Base-by-base conservation (phyloP, 140 eudicot genomes). In the Flaveria floridana region DNA sequence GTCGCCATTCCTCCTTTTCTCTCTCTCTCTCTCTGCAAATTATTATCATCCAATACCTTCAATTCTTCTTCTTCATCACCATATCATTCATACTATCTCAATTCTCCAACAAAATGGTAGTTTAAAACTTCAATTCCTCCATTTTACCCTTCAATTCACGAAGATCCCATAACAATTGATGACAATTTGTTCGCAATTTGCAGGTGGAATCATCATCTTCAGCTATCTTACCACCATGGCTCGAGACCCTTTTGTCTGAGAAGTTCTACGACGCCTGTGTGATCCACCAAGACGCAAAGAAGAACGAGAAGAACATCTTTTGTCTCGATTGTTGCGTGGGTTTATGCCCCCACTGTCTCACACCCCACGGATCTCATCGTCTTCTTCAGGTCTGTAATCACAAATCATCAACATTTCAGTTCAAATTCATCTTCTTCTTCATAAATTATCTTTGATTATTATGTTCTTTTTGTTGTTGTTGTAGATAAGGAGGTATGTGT, bases 401-500 rank as follows among this genome's bases (percentile, higher is more conserved):
- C 18, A 18, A 55, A 16, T 46, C 16, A 26, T 23, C 15, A 34
- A 34, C 23, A 6, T 50, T 6, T 0, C 9, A 21, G 25, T 59
- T 25, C 25, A 7, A 65, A 65, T 30, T 64, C 23, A 64, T 13
- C 28, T 7, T 13, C 30, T 63, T 13, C 8, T 26, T 28, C 13
- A 21, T 55, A 7, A 21, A 21, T n/a, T 50, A 75, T 51, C 41
- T 47, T 16, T 3, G 4, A 20, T 67, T 30, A 7, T 7, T 41
- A 6, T 13, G 7, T 65, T 9, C 30, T 0, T 26, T 3, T 2
- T 16, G 26, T 64, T 64, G 30, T 11, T 37, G 41, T 71, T 78
- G 23, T 78, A 92, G 98, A 86, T 87, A 80, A 81, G 96, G 42
- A 87, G 95, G 84, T 89, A 92, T 84, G 87, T 92, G 72, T 89